A percentile compares a stretch with the other conserved stretches of the same genome.
Evolutionary conservation across 345 rosid genomes (phyloP).

Genomic region (Alliaria petiolata): DNA sequence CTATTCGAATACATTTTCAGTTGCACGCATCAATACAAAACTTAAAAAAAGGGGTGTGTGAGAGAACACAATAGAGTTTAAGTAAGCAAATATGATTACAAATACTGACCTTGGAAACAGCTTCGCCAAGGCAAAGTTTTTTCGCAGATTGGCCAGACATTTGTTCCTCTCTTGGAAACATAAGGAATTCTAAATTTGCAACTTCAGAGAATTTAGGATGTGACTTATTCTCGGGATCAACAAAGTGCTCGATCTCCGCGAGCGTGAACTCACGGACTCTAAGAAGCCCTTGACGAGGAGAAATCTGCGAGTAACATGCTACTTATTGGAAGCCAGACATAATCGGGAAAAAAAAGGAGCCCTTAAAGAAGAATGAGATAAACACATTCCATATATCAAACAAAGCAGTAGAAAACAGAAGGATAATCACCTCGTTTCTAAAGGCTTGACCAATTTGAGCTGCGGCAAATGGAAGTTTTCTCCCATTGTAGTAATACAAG

Average conservation of each 20-base stretch:
- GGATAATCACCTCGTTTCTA: slow-evolving; percentile 73
- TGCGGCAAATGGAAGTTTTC: slow-evolving; percentile 93
- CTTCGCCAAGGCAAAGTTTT: slow-evolving; percentile 56
- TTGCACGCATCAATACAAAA: slow-evolving; percentile 14
- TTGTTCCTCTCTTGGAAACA: slow-evolving; percentile 91
- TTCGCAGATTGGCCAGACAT: slow-evolving; percentile 83
- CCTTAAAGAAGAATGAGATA: not conserved
- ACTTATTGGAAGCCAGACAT: not conserved
- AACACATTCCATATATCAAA: not conserved
- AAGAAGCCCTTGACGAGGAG: slow-evolving; percentile 98
- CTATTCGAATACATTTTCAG: slow-evolving; percentile 32
- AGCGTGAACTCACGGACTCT: slow-evolving; percentile 94
- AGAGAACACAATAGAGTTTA: not conserved
- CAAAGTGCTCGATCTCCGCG: slow-evolving; percentile 97
- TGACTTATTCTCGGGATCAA: slow-evolving; percentile 94
- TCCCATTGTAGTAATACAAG: slow-evolving; percentile 84
- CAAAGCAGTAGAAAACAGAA: not conserved
- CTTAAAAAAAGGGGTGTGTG: not conserved
- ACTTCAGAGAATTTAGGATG: slow-evolving; percentile 79
- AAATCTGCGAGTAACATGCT: slow-evolving; percentile 45
- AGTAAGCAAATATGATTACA: not conserved
- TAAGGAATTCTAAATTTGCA: slow-evolving; percentile 62
- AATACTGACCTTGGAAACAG: slow-evolving; percentile 68
- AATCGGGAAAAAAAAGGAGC: not conserved
- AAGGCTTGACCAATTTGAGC: slow-evolving; percentile 99